These are phyloP conservation scores for Sideroxylon spinosum DNA, from an alignment of 179 eudicot species.

Conservation along the genomic window DNA sequence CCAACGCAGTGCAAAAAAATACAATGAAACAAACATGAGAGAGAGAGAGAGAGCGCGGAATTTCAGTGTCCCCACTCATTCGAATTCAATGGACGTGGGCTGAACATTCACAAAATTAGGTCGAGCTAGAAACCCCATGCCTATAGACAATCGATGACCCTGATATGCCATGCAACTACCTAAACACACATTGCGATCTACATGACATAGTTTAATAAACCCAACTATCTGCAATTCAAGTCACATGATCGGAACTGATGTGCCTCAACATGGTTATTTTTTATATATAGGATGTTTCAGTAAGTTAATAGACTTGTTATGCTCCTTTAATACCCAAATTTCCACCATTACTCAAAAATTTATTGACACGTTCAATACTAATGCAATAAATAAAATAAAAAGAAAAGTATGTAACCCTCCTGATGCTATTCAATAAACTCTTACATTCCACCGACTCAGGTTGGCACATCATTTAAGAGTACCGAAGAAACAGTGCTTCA, in stretches of 20 bases:
- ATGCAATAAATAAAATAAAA: no score
- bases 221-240: not conserved
- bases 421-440: no score
- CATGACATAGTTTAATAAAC: not conserved
- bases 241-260: no score
- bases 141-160: not conserved
- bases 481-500: no score
- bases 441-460: no score
- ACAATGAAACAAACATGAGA: not conserved
- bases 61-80: not conserved
- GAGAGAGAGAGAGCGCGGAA: not conserved
- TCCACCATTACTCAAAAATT: no score
- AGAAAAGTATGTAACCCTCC: no score
- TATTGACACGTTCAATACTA: no score
- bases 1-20: not conserved
- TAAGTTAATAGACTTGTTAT: not conserved
- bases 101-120: not conserved
- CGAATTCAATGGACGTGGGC: not conserved
- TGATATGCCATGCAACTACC: not conserved
- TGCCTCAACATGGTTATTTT: not conserved
- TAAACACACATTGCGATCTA: not conserved
- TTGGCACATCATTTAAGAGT: no score
- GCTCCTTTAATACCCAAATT: not conserved
- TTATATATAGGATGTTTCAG: not conserved
- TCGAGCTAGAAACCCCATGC: not conserved